Evolutionary conservation across 176 grass and related monocot genomes (phyloP).

Genomic region (Oryza meyeriana): DNA sequence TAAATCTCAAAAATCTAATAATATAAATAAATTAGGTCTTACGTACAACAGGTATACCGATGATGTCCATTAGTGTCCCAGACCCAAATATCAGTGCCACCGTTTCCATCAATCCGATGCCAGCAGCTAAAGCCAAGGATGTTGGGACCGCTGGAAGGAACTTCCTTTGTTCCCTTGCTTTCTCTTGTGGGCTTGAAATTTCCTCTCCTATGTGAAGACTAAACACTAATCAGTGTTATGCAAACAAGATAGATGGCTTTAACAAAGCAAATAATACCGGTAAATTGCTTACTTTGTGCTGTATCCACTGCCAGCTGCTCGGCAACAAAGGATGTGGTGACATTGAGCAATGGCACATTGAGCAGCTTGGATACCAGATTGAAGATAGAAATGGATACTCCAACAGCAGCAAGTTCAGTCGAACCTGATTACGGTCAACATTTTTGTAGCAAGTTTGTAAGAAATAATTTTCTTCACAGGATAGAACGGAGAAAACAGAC

Average conservation of each 20-base stretch:
- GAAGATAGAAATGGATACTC: constrained; percentile 74
- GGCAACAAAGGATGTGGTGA: constrained; percentile 93
- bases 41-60: constrained; percentile 89
- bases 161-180: constrained; percentile 38
- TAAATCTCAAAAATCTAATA: neutral
- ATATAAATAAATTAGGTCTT: constrained; percentile 20
- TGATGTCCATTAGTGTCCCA: constrained; percentile 57
- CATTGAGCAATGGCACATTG: constrained; percentile 84
- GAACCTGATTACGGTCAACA: too few species aligned
- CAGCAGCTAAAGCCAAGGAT: constrained; percentile 74
- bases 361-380: constrained; percentile 95
- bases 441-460: too few species aligned
- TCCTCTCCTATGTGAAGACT: constrained; percentile 46
- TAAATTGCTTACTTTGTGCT: constrained; percentile 15
- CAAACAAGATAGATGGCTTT: neutral
- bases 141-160: constrained; percentile 82
- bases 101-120: constrained; percentile 67
- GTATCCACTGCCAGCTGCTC: constrained; percentile 65
- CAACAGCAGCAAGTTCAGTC: constrained; percentile 68
- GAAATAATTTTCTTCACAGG: neutral
- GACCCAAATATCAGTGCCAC: constrained; percentile 57
- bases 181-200: neutral
- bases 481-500: neutral
- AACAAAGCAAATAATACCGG: neutral
- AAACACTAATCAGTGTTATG: neutral